phyloP scores from a whole-genome alignment of 129 eudicot species.

The Escallonia rubra region DNA sequence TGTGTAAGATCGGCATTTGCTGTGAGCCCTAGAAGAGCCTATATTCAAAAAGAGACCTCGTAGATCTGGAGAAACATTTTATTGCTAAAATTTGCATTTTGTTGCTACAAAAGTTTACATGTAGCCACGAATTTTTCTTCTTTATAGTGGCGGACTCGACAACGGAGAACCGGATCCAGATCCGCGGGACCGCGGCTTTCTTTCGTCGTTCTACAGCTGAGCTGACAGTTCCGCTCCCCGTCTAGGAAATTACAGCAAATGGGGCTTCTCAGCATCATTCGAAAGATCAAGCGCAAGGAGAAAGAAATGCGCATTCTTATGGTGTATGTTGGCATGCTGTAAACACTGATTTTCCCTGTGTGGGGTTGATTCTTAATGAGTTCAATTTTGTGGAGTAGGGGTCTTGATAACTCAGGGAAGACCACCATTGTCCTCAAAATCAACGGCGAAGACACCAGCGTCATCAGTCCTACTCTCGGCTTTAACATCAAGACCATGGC shows the following conservation, averaged over 20 bases:
- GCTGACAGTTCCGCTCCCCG: too few species aligned
- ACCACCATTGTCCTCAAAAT: slow-evolving; percentile 89
- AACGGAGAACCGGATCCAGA: too few species aligned
- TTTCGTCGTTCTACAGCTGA: too few species aligned
- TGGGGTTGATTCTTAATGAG: neutral
- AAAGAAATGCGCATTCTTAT: slow-evolving; percentile 97
- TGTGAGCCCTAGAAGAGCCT: too few species aligned
- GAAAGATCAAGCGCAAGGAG: slow-evolving; percentile 90
- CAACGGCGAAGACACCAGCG: slow-evolving; percentile 94
- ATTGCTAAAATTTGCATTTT: too few species aligned
- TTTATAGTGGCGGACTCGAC: too few species aligned
- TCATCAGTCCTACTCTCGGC: slow-evolving; percentile 91
- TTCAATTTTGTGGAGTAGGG: slow-evolving; percentile 36
- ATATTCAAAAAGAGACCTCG: too few species aligned
- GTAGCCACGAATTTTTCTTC: too few species aligned
- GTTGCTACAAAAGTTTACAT: too few species aligned
- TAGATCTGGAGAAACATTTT: too few species aligned
- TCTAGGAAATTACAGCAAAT: slow-evolving; percentile 17
- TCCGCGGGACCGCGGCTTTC: too few species aligned
- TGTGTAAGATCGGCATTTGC: too few species aligned
- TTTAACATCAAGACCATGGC: slow-evolving; percentile 91
- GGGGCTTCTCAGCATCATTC: slow-evolving; percentile 95
- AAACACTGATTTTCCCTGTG: neutral
- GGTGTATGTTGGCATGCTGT: slow-evolving; percentile 54
- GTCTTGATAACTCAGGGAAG: slow-evolving; percentile 94